Evolutionary conservation across 2,329 filamentous ascomycete genomes (phyloP).

Genomic region (Trichoderma sp.): DNA sequence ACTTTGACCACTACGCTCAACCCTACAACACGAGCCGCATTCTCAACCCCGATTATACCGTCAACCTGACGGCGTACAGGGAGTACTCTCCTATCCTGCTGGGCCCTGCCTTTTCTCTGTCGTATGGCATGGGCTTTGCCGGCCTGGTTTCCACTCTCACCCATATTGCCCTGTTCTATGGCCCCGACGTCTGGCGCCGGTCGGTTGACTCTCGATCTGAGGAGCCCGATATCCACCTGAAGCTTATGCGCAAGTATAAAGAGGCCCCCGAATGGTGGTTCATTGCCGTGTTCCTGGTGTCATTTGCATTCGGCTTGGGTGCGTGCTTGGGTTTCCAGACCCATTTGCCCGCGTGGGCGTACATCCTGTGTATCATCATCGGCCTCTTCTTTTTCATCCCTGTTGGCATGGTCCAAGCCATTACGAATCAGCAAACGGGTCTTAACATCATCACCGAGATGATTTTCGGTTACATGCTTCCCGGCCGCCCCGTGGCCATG

Average conservation of each 20-base stretch:
- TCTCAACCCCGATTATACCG: slow-evolving; percentile 51
- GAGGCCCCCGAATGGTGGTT: slow-evolving; percentile 63
- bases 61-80: slow-evolving; percentile 59
- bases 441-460: slow-evolving; percentile 53
- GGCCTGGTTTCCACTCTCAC: slow-evolving; percentile 55
- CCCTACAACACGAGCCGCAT: slow-evolving; percentile 59
- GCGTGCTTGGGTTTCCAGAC: slow-evolving; percentile 40
- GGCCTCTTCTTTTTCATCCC: slow-evolving; percentile 46
- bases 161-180: slow-evolving; percentile 55
- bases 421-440: slow-evolving; percentile 52
- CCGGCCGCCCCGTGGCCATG: slow-evolving; percentile 50
- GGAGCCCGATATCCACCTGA: slow-evolving; percentile 53
- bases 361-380: slow-evolving; percentile 44
- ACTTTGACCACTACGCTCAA: slow-evolving; percentile 61
- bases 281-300: slow-evolving; percentile 45
- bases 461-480: slow-evolving; percentile 52
- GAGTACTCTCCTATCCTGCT: slow-evolving; percentile 58
- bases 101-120: slow-evolving; percentile 56
- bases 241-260: slow-evolving; percentile 59
- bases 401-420: slow-evolving; percentile 49
- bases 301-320: slow-evolving; percentile 51
- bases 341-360: slow-evolving; percentile 48
- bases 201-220: slow-evolving; percentile 39
- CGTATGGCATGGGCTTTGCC: slow-evolving; percentile 61
- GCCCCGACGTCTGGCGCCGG: slow-evolving; percentile 47